These are phyloP conservation scores for Fraxinus nigra DNA, from an alignment of 305 asterid species.

Conservation along the genomic window DNA sequence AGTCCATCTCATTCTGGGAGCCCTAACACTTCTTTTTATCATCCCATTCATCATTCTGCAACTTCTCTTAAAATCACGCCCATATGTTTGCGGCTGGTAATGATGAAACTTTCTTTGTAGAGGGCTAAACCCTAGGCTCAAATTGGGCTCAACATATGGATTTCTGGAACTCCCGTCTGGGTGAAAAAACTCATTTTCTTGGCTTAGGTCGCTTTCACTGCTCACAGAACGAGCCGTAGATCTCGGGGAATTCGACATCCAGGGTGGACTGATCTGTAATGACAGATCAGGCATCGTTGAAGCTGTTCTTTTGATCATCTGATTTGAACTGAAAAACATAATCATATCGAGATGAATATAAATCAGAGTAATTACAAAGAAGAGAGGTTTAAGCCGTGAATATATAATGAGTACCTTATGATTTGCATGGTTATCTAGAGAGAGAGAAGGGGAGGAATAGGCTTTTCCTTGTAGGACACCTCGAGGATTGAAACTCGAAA, in stretches of 20 bases:
- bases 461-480: slow-evolving; percentile 6
- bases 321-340: slow-evolving; percentile 16
- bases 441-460: neutral
- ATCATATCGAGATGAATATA: neutral
- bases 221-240: slow-evolving; percentile 34
- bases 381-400: neutral
- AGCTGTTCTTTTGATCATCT: slow-evolving; percentile 6
- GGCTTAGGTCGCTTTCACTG: slow-evolving; percentile 46
- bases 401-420: neutral
- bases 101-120: slow-evolving; percentile 19
- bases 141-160: slow-evolving; percentile 23
- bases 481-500: neutral
- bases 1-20: slow-evolving; percentile 58
- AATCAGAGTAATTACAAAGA: neutral
- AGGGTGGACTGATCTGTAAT: slow-evolving; percentile 44
- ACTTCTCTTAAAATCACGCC: slow-evolving; percentile 42
- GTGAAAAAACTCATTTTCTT: slow-evolving; percentile 27
- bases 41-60: slow-evolving; percentile 32
- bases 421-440: neutral
- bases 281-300: slow-evolving; percentile 45
- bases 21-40: slow-evolving; percentile 34
- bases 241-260: slow-evolving; percentile 19
- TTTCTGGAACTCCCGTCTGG: slow-evolving; percentile 13
- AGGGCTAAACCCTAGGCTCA: slow-evolving; percentile 34
- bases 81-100: slow-evolving; percentile 23